Evolutionary conservation across 148 eudicot species (phyloP), one percentile per base, ranked within the genome.

Genomic region (Mesembryanthemum crystallinum): DNA sequence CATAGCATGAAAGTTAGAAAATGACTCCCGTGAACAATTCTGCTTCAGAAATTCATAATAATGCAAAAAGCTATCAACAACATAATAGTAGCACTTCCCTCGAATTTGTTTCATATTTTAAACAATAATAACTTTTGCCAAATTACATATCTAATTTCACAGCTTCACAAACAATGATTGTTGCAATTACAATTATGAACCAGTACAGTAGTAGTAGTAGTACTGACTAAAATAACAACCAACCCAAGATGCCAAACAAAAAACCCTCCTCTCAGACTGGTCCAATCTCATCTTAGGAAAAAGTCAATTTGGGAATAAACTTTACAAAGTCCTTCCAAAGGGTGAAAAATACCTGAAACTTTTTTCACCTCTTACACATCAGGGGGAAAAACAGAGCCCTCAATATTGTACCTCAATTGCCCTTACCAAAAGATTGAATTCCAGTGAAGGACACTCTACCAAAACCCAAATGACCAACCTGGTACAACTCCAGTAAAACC

Each of bases 391-490:
- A 69, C 58, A 55, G 59, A 23, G 37, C 60, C 23, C 10, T 59
- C 27, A 37, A 30, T 62, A 57, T 47, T 58, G 23, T 73, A 24
- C 82, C 81, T 76, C 71, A 85, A 77, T 81, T 85, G 73, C 83
- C 85, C 81, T 76, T 81, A 45, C 78, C 81, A 70, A 78, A 80
- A 62, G 88, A 81, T 30, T 86, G 88, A 84, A 85, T 80, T 35
- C 89, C 93, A 58, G 87, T 86, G 69, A 86, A 89, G 33, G 98
- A 93, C 64, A 93, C 94, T 83, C 98, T 88, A 0, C 98, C 98
- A 86, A 93, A 93, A 33, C 92, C 94, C 88, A 93, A 78, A 81
- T 91, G 98, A 73, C 96, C 97, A 85, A 91, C 86, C 67, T 88
- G 87, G 69, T 88, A 87, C 82, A 93, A 79, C 82, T 93, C 94